Evolutionary conservation across 805 yeast genomes (phyloP).

Genomic region (Yueomyces sp.): DNA sequence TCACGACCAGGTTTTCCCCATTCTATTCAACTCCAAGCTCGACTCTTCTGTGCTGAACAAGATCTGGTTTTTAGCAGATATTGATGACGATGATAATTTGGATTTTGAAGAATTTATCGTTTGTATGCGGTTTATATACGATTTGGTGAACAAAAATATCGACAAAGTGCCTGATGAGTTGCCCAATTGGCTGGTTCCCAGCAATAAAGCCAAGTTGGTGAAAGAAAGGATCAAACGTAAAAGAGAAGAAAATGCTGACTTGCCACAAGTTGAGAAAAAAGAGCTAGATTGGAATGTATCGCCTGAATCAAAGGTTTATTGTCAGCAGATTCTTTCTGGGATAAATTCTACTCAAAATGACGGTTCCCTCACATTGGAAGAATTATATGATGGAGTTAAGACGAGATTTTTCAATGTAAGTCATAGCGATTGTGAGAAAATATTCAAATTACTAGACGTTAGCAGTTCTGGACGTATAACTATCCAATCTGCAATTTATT

Average conservation of each 20-base stretch:
- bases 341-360: conserved; percentile 44
- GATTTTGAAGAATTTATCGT: conserved; percentile 98
- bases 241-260: conserved; percentile 24
- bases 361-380: conserved; percentile 69
- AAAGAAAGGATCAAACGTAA: conserved; percentile 61
- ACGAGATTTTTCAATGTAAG: conserved; percentile 61
- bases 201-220: conserved; percentile 71
- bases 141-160: conserved; percentile 63
- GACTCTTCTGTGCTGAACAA: conserved; percentile 62
- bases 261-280: conserved; percentile 12
- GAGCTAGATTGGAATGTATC: conserved; percentile 92
- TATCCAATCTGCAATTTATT: conserved; percentile 83
- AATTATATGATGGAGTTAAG: conserved; percentile 52
- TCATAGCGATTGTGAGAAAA: conserved; percentile 68
- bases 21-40: conserved; percentile 79
- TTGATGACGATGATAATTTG: conserved; percentile 79
- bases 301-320: conserved; percentile 68
- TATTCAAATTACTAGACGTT: conserved; percentile 94
- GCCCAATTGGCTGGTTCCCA: conserved; percentile 90
- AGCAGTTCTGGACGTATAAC: conserved; percentile 77
- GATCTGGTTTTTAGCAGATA: conserved; percentile 88
- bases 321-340: conserved; percentile 57
- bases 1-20: conserved; percentile 76
- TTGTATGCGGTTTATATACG: conserved; percentile 91
- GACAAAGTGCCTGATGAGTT: conserved; percentile 52